Base-by-base conservation (phyloP, 2,329 filamentous ascomycete species). In the Aspergillus brunneoviolaceus region DNA sequence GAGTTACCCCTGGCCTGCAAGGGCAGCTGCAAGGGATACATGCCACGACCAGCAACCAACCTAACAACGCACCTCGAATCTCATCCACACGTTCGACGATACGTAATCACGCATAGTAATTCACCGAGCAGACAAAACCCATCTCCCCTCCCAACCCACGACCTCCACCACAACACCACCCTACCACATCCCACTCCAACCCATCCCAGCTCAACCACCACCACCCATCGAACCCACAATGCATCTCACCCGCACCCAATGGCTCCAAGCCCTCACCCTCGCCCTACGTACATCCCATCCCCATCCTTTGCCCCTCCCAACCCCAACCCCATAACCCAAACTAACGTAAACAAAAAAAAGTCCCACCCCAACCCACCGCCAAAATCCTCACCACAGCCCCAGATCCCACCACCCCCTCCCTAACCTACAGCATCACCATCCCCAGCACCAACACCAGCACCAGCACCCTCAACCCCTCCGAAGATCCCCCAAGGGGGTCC, bases 341-440 rank as follows among this genome's bases (percentile, higher is more conserved):
- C 39, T n/a, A 16, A 16, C 16, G 5, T 1, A 27, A 27, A 16
- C 16, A 6, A 29, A 29, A 3, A 9, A 29, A 29, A 29, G 27
- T 29, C 27, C 39, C 39, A 19, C 0, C 1, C 5, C 39, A 45
- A 19, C 4, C 33, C 39, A 19, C 39, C 39, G 16, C 39, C 39
- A 45, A 12, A 19, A 19, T 6, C 39, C 14, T 45, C 16, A 16
- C 39, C 39, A 12, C 35, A 35, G 33, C 33, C 33, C 33, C 11
- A 16, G 33, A 35, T 27, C 51, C 51, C n/a, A 52, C 27, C n/a
- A 4, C 14, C 12, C 33, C 51, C 5, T 16, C 19, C 23, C 51
- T 53, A 16, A 42, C 35, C 35, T 53, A 53, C 35, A 53, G 51
- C 51, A 19, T 53, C 51, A 53, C 51, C 51, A 42, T 53, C 51